phyloP scores from a whole-genome alignment of 192 early-diverging fungal genomes.

The Coemansia sp. region DNA sequence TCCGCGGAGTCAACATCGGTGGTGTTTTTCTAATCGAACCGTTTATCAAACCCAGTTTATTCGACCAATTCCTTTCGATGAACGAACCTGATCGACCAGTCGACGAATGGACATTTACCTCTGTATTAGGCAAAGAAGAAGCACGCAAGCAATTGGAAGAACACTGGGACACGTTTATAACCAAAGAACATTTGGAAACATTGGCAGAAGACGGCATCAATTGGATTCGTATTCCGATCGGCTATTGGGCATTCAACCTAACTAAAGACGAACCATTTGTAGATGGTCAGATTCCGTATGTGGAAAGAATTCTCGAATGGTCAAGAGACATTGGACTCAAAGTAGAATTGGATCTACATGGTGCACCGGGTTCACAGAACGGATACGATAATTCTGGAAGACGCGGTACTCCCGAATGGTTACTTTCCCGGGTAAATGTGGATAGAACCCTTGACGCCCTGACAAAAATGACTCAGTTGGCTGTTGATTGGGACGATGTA shows the following conservation, averaged over 20 bases:
- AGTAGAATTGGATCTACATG: slow-evolving; percentile 61
- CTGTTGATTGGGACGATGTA: slow-evolving; percentile 47
- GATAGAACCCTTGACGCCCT: slow-evolving; percentile 58
- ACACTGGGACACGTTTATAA: slow-evolving; percentile 62
- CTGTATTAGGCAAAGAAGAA: slow-evolving; percentile 42
- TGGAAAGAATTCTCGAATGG: slow-evolving; percentile 54
- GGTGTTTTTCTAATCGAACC: slow-evolving; percentile 61
- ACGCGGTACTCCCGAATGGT: slow-evolving; percentile 54
- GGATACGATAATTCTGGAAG: slow-evolving; percentile 60
- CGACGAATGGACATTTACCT: slow-evolving; percentile 60
- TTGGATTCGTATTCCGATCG: slow-evolving; percentile 61
- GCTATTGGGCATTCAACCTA: slow-evolving; percentile 62
- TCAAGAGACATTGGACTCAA: slow-evolving; percentile 56
- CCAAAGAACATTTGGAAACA: slow-evolving; percentile 47
- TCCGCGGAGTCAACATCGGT: slow-evolving; percentile 60
- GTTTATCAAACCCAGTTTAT: slow-evolving; percentile 57
- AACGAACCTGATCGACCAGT: slow-evolving; percentile 32
- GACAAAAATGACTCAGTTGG: slow-evolving; percentile 56
- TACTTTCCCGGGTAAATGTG: slow-evolving; percentile 48
- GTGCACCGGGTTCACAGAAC: slow-evolving; percentile 63
- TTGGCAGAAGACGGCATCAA: slow-evolving; percentile 54
- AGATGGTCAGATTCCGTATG: slow-evolving; percentile 54
- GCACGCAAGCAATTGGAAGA: slow-evolving; percentile 40
- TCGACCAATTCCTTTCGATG: slow-evolving; percentile 45
- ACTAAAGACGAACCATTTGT: slow-evolving; percentile 56